phyloP scores from a whole-genome alignment of 257 asterid species.

The Solanum dulcamara region DNA sequence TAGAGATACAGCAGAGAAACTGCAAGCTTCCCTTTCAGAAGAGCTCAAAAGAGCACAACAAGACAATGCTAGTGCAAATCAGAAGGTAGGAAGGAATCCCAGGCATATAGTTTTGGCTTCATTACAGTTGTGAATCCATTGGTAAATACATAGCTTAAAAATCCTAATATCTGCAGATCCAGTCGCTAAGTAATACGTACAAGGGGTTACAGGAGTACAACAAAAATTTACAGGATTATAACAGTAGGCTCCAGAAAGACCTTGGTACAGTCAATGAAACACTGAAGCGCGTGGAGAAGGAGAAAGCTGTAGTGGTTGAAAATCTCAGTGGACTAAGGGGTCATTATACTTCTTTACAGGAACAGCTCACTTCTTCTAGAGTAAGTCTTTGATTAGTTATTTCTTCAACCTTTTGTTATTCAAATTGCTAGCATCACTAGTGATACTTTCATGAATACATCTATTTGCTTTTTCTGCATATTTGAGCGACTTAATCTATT shows the following conservation, averaged over 20 bases:
- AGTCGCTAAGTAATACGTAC: slow-evolving; percentile 50
- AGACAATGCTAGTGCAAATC: slow-evolving; percentile 44
- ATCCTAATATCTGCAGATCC: slow-evolving; percentile 40
- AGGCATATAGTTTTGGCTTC: not conserved
- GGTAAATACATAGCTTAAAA: not conserved
- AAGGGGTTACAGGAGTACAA: slow-evolving; percentile 77
- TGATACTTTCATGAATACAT: not conserved
- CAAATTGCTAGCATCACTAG: not conserved
- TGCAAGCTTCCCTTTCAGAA: slow-evolving; percentile 56
- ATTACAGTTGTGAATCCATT: not conserved
- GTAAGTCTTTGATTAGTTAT: not conserved
- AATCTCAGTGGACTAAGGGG: slow-evolving; percentile 80
- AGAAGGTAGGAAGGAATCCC: slow-evolving; percentile 35
- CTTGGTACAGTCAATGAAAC: slow-evolving; percentile 48
- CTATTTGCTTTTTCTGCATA: not conserved
- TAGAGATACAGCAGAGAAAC: slow-evolving; percentile 49
- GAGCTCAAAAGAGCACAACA: slow-evolving; percentile 63
- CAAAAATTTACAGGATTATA: slow-evolving; percentile 78
- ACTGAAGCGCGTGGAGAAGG: slow-evolving; percentile 68
- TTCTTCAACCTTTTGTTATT: not conserved
- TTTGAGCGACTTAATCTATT: not conserved
- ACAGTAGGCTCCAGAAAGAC: slow-evolving; percentile 74
- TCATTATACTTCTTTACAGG: slow-evolving; percentile 70
- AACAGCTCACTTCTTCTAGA: slow-evolving; percentile 61
- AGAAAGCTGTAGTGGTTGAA: slow-evolving; percentile 68